Percentiles rank a stretch among this genome's conserved stretches.
Evolutionary conservation across 805 yeast genomes (phyloP).

Genomic region (Peterozyma toletana): DNA sequence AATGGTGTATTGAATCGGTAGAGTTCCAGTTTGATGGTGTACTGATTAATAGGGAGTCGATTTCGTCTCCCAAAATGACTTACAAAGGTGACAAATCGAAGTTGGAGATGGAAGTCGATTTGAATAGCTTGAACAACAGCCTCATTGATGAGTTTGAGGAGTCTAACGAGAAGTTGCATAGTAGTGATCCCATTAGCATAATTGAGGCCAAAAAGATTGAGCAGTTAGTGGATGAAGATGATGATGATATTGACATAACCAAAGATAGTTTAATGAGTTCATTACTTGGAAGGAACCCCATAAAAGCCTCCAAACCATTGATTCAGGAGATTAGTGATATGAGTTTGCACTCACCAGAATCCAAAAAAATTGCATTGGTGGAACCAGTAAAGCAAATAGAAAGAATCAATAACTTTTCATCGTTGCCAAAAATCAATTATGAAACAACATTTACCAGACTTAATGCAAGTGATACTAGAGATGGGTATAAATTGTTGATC

Average conservation of each 20-base stretch:
- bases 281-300: not conserved
- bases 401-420: not conserved
- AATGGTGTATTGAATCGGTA: slow-evolving; percentile 79
- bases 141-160: slow-evolving; percentile 19
- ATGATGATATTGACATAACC: slow-evolving; percentile 8
- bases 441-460: slow-evolving; percentile 16
- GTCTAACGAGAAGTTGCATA: slow-evolving; percentile 23
- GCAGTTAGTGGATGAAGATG: slow-evolving; percentile 14
- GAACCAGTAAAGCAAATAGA: not conserved
- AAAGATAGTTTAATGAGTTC: slow-evolving; percentile 2
- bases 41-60: slow-evolving; percentile 50
- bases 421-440: slow-evolving; percentile 11
- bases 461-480: slow-evolving; percentile 14
- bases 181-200: slow-evolving; percentile 34
- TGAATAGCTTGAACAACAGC: slow-evolving; percentile 26
- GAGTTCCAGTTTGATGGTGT: slow-evolving; percentile 41
- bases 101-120: slow-evolving; percentile 35
- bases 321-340: slow-evolving; percentile 47
- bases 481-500: slow-evolving; percentile 12
- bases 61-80: slow-evolving; percentile 63
- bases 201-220: slow-evolving; percentile 29
- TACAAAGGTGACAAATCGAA: slow-evolving; percentile 56
- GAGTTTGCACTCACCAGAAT: slow-evolving; percentile 3
- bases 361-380: not conserved
- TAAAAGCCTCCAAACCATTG: slow-evolving; percentile 27